A percentile compares a stretch with the other conserved stretches of the same genome.
These are phyloP conservation scores for Allomyces arbusculus DNA, from an alignment of 192 early-diverging fungal genomes.

Conservation along the genomic window DNA sequence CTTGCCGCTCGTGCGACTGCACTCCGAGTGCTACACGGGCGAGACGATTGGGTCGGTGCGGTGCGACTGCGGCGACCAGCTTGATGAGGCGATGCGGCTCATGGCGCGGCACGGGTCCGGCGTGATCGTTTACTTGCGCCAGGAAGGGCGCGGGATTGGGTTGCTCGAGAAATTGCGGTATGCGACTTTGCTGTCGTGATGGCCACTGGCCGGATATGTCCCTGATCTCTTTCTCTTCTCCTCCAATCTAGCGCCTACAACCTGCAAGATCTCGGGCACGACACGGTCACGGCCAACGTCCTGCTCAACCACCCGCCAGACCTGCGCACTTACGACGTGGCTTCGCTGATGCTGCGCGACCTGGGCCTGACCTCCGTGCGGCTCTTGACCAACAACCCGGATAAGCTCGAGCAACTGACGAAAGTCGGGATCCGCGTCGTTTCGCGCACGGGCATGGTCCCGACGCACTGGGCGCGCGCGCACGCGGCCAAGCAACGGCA, in stretches of 20 bases:
- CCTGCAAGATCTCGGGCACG: conserved; percentile 83
- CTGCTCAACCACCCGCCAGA: conserved; percentile 77
- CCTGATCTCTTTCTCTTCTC: too few relatives aligned
- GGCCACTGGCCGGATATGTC: too few relatives aligned
- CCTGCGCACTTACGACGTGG: conserved; percentile 79
- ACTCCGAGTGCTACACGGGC: conserved; percentile 93
- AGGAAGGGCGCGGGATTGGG: conserved; percentile 92
- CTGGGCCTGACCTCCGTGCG: conserved; percentile 49
- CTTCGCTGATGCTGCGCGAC: conserved; percentile 69
- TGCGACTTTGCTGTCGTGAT: conserved; percentile 6
- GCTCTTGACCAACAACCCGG: conserved; percentile 86
- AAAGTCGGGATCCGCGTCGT: conserved; percentile 49
- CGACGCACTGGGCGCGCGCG: conserved; percentile 48
- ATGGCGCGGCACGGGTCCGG: conserved; percentile 69
- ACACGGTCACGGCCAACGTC: conserved; percentile 81
- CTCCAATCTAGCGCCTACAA: conserved; percentile 62
- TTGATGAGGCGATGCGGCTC: conserved; percentile 72
- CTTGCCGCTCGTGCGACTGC: conserved; percentile 65
- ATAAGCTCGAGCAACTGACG: conserved; percentile 69
- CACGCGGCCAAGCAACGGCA: conserved; percentile 9
- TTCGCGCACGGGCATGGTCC: conserved; percentile 76
- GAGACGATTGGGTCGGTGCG: conserved; percentile 76
- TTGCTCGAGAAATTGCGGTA: conserved; percentile 76
- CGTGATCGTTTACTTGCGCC: conserved; percentile 86
- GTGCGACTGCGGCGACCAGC: conserved; percentile 90